Percentiles rank a stretch among this genome's conserved stretches.
Conservation (phyloP, 768 basidiomycete genomes). For the Naganishia vaughanmartiniae region DNA sequence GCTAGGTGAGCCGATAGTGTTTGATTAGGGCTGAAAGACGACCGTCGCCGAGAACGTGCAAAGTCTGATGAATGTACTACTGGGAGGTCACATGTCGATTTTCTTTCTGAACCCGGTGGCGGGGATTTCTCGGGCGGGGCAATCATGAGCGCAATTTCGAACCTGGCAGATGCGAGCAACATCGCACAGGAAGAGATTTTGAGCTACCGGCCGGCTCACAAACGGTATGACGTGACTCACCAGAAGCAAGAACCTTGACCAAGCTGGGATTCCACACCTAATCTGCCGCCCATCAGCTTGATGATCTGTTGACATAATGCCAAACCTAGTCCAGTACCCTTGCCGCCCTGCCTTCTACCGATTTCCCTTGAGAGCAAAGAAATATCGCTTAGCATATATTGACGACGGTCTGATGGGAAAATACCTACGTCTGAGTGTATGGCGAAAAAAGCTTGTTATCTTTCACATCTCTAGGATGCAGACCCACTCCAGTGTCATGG, state of each 20-base stretch:
- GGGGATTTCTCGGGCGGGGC: slow-evolving; percentile 36
- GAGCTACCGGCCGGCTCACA: background rate
- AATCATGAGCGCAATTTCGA: slow-evolving; percentile 48
- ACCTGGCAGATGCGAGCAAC: slow-evolving; percentile 28
- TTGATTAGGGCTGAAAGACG: slow-evolving; percentile 9
- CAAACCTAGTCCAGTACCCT: slow-evolving; percentile 68
- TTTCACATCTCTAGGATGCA: slow-evolving; percentile 65
- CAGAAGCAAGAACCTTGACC: slow-evolving; percentile 78
- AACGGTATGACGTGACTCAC: slow-evolving; percentile 44
- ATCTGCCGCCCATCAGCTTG: slow-evolving; percentile 67
- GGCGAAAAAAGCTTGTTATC: slow-evolving; percentile 55
- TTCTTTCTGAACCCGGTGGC: slow-evolving; percentile 4
- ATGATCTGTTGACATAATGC: slow-evolving; percentile 77
- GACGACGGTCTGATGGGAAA: slow-evolving; percentile 58
- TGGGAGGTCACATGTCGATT: background rate
- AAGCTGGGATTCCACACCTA: slow-evolving; percentile 57
- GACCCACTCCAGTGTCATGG: slow-evolving; percentile 68
- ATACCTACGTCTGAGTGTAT: slow-evolving; percentile 44
- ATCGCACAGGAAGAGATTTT: background rate
- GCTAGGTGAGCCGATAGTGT: background rate
- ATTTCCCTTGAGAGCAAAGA: slow-evolving; percentile 50
- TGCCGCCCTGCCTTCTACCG: slow-evolving; percentile 57
- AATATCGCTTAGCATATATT: slow-evolving; percentile 28
- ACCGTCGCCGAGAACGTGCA: slow-evolving; percentile 4
- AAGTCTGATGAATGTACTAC: slow-evolving; percentile 14